phyloP scores from a whole-genome alignment of 306 rosid genomes.

The Citrullus colocynthis region DNA sequence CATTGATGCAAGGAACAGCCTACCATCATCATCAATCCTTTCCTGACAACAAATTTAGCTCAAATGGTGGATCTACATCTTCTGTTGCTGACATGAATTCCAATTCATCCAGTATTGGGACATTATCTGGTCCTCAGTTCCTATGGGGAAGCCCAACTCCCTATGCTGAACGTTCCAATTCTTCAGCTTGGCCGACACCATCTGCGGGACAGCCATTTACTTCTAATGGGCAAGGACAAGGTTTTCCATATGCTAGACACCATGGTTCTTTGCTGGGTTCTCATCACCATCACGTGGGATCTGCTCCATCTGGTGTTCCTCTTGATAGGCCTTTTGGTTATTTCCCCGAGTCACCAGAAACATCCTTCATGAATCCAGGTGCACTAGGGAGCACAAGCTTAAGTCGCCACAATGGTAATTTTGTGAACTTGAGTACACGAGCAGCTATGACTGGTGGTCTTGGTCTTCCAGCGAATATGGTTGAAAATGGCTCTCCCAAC shows the following conservation, averaged over 20 bases:
- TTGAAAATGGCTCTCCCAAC: conserved; percentile 56
- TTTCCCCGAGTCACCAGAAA: conserved; percentile 72
- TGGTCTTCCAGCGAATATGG: conserved; percentile 50
- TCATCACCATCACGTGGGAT: conserved; percentile 62
- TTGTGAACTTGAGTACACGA: conserved; percentile 45
- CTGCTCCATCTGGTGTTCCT: conserved; percentile 87
- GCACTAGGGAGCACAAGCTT: conserved; percentile 45
- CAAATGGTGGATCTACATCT: conserved; percentile 51
- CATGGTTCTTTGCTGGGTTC: conserved; percentile 51
- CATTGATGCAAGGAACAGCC: conserved; percentile 38
- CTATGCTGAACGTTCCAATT: conserved; percentile 40
- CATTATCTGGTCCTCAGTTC: conserved; percentile 82
- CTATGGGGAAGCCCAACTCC: conserved; percentile 93
- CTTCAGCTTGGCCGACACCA: conserved; percentile 61
- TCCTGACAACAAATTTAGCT: conserved; percentile 46
- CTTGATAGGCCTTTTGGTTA: conserved; percentile 62
- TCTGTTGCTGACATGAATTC: conserved; percentile 44
- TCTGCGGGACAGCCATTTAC: conserved; percentile 52
- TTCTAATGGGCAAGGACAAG: conserved; percentile 64
- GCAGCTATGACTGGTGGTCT: conserved; percentile 37
- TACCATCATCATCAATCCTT: conserved; percentile 60
- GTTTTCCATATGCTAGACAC: conserved; percentile 34
- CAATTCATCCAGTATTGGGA: conserved; percentile 56
- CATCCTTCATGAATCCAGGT: conserved; percentile 44
- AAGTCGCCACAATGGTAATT: conserved; percentile 48